Conservation (phyloP, 1,284 basidiomycete genomes). For the Fomitopsis palustris region DNA sequence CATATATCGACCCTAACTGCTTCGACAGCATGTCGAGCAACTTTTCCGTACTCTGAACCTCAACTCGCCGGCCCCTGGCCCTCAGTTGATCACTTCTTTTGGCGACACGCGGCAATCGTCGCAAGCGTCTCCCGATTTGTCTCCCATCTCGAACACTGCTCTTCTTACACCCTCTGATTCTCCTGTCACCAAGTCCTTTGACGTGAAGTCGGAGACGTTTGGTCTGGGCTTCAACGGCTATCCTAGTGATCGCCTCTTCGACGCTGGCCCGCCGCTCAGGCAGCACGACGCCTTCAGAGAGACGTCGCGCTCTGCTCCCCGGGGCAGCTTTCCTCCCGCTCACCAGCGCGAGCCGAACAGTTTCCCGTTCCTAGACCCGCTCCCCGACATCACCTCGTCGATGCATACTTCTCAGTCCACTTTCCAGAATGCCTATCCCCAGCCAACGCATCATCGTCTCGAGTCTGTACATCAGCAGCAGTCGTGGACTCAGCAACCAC, state of each 20-base stretch:
- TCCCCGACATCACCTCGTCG: constrained; percentile 39
- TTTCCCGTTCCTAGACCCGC: constrained; percentile 51
- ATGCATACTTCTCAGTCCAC: constrained; percentile 32
- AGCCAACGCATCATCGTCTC: constrained; percentile 17
- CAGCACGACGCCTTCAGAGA: constrained; percentile 17
- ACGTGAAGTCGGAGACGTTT: constrained; percentile 50
- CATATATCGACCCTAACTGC: constrained; percentile 18
- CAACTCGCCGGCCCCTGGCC: constrained; percentile 60
- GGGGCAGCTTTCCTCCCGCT: constrained; percentile 19
- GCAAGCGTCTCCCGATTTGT: constrained; percentile 54
- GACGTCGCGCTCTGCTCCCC: constrained; percentile 11
- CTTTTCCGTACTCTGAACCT: constrained; percentile 71
- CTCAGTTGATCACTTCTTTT: constrained; percentile 30
- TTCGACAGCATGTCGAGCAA: constrained; percentile 66
- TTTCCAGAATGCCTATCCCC: constrained; percentile 26
- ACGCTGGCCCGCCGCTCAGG: constrained; percentile 23
- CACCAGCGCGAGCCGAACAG: constrained; percentile 29
- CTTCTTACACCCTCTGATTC: constrained; percentile 69
- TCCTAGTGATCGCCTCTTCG: constrained; percentile 29
- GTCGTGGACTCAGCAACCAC: constrained; percentile 23
- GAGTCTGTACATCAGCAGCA: constrained; percentile 19
- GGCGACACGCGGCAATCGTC: constrained; percentile 39
- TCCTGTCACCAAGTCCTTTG: constrained; percentile 51
- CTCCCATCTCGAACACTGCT: constrained; percentile 61
- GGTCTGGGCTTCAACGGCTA: constrained; percentile 34